These are phyloP conservation scores for Cystobasidium onofrii DNA, from an alignment of 768 basidiomycete genomes.

Conservation along the genomic window DNA sequence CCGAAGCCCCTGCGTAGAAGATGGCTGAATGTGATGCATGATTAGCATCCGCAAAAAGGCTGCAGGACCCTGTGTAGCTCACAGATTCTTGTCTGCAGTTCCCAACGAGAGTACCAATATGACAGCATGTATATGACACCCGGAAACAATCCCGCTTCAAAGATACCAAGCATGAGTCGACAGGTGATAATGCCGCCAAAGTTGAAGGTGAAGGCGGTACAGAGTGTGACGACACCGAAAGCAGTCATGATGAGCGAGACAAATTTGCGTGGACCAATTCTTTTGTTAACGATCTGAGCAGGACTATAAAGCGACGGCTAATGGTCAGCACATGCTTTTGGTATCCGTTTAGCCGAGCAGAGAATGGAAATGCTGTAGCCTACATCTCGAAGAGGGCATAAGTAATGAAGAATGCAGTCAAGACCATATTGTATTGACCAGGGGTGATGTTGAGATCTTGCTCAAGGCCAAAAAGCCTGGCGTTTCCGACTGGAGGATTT, in stretches of 20 bases:
- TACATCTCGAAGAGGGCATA: slow-evolving; percentile 9
- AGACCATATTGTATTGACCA: slow-evolving; percentile 25
- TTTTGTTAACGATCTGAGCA: not conserved
- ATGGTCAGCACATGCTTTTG: not conserved
- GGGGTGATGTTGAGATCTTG: slow-evolving; percentile 25
- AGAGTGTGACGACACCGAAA: slow-evolving; percentile 1
- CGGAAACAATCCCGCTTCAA: slow-evolving; percentile 69
- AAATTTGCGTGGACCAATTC: slow-evolving; percentile 3
- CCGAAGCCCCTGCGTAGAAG: not conserved
- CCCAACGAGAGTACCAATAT: slow-evolving; percentile 71
- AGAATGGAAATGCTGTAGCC: not conserved
- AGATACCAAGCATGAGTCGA: slow-evolving; percentile 56
- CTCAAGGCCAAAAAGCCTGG: slow-evolving; percentile 35
- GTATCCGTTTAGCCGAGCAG: not conserved
- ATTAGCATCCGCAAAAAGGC: not conserved
- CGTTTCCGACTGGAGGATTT: slow-evolving; percentile 28
- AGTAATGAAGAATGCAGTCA: not conserved
- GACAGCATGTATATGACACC: slow-evolving; percentile 48
- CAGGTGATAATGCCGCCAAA: slow-evolving; percentile 42
- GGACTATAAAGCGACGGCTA: not conserved
- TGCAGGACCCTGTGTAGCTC: not conserved
- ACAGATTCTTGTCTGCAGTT: slow-evolving; percentile 49
- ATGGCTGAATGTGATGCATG: not conserved
- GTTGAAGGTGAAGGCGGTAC: slow-evolving; percentile 9
- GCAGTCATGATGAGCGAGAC: not conserved